These are phyloP conservation scores for Sclerotiophoma versabilis DNA, from an alignment of 2,329 filamentous ascomycete genomes.

Conservation along the genomic window DNA sequence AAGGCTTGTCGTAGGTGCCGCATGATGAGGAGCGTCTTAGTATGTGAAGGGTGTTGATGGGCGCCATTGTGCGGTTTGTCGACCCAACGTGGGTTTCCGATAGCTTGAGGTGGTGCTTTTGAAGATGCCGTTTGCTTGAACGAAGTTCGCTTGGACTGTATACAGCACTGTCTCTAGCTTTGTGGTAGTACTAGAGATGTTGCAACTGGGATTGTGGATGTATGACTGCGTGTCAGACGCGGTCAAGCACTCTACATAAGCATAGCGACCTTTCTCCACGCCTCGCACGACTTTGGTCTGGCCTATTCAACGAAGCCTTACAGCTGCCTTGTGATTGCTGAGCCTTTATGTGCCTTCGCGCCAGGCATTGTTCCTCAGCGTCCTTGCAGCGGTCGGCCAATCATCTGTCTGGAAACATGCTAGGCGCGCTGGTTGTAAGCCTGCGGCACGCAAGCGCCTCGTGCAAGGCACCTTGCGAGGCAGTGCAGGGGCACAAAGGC, in stretches of 20 bases:
- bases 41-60: not conserved
- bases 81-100: too few relatives aligned
- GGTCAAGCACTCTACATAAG: conserved; percentile 4
- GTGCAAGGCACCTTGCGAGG: conserved; percentile 8
- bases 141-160: not conserved
- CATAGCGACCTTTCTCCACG: not conserved
- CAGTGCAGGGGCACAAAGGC: conserved; percentile 5
- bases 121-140: too few relatives aligned
- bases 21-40: not conserved
- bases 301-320: conserved; percentile 6
- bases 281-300: not conserved
- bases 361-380: not conserved
- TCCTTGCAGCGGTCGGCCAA: not conserved
- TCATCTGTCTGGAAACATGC: not conserved
- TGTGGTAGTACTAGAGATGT: not conserved
- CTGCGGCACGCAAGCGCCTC: conserved; percentile 8
- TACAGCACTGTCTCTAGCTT: not conserved
- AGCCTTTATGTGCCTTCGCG: not conserved
- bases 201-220: not conserved
- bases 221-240: not conserved
- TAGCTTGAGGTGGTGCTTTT: too few relatives aligned
- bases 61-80: conserved; percentile 5
- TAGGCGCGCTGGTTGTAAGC: conserved; percentile 11
- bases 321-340: conserved; percentile 3
- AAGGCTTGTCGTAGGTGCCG: not conserved